Evolutionary conservation across 257 asterid genomes (phyloP).

Genomic region (Penstemon eatonii): DNA sequence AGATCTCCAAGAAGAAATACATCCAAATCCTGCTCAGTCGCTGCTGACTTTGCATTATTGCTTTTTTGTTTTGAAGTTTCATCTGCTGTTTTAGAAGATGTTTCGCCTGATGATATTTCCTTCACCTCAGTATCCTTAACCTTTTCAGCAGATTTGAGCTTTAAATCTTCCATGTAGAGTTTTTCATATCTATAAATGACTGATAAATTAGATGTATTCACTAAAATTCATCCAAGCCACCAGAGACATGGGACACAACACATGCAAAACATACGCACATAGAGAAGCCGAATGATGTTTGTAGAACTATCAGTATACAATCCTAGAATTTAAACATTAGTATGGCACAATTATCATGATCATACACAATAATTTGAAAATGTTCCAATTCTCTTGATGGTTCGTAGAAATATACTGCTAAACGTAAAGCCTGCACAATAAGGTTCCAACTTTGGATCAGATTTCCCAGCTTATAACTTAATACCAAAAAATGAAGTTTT

Average conservation of each 20-base stretch:
- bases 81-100: slow-evolving; percentile 42
- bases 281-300: slow-evolving; percentile 12
- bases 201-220: slow-evolving; percentile 25
- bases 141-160: slow-evolving; percentile 54
- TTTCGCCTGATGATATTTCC: slow-evolving; percentile 48
- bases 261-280: not conserved
- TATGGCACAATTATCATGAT: not conserved
- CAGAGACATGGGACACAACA: not conserved
- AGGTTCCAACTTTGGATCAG: slow-evolving; percentile 1
- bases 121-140: slow-evolving; percentile 46
- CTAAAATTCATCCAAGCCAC: slow-evolving; percentile 22
- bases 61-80: slow-evolving; percentile 44
- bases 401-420: slow-evolving; percentile 1
- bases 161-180: slow-evolving; percentile 57
- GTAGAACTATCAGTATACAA: not conserved
- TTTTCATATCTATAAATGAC: slow-evolving; percentile 64
- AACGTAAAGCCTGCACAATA: not conserved
- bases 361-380: slow-evolving; percentile 7
- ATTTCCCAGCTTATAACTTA: not conserved
- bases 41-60: slow-evolving; percentile 44
- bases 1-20: slow-evolving; percentile 88
- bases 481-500: not conserved
- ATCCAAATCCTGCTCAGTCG: slow-evolving; percentile 92
- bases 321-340: slow-evolving; percentile 1
- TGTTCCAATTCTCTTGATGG: not conserved